Evolutionary conservation across 352 stramenopile genomes (phyloP).

Genomic region (Globisporangium carolinianum): DNA sequence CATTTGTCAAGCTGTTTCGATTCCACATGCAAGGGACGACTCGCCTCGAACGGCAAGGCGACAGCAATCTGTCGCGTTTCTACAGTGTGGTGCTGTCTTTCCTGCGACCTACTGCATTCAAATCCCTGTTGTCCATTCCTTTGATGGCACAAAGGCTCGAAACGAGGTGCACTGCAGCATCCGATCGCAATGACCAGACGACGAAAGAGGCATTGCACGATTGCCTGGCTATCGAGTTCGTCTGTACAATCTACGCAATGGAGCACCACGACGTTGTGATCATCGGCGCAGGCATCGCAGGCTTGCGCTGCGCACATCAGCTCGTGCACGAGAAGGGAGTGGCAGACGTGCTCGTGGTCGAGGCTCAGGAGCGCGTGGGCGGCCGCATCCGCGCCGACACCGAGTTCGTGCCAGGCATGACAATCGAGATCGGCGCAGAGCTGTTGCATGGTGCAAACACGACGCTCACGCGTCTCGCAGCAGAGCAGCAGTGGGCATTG

Average conservation of each 20-base stretch:
- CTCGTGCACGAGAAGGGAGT: constrained; percentile 49
- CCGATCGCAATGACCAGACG: no score
- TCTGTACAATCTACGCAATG: not conserved
- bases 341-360: constrained; percentile 64
- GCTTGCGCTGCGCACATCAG: constrained; percentile 58
- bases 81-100: no score
- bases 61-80: no score
- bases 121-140: no score
- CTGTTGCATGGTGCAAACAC: constrained; percentile 73
- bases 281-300: constrained; percentile 59
- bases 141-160: no score
- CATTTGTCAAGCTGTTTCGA: no score
- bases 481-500: constrained; percentile 55
- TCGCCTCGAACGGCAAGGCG: no score
- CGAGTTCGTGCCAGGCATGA: constrained; percentile 68
- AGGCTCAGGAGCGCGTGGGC: constrained; percentile 55
- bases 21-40: no score
- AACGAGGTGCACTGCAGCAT: no score
- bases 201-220: no score
- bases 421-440: constrained; percentile 69
- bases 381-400: constrained; percentile 55
- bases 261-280: constrained; percentile 61
- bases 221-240: no score
- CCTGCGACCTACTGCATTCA: no score
- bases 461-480: constrained; percentile 58